These are phyloP conservation scores for Termitomyces sp. DNA, from an alignment of 768 basidiomycete genomes.

Conservation along the genomic window DNA sequence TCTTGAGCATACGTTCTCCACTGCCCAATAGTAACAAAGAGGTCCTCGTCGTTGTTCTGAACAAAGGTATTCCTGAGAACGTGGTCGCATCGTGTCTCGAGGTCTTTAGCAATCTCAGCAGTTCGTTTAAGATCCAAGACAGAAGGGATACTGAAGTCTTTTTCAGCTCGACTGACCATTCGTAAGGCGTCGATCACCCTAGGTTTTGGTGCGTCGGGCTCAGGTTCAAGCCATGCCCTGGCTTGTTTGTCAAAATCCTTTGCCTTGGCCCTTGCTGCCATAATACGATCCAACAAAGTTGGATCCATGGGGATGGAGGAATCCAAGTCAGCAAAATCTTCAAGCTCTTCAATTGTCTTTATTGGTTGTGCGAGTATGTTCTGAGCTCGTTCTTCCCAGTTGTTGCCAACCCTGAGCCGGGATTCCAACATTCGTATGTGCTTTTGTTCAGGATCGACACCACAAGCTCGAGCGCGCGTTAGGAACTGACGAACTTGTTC, in stretches of 20 bases:
- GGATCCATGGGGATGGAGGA: constrained; percentile 67
- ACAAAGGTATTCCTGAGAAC: constrained; percentile 62
- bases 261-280: constrained; percentile 63
- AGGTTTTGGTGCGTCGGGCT: constrained; percentile 52
- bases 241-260: constrained; percentile 81
- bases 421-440: constrained; percentile 61
- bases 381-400: constrained; percentile 76
- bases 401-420: constrained; percentile 63
- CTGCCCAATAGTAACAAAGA: constrained; percentile 68
- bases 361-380: constrained; percentile 62
- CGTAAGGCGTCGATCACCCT: constrained; percentile 66
- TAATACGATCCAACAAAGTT: constrained; percentile 61
- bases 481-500: constrained; percentile 77
- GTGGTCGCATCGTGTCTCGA: constrained; percentile 72
- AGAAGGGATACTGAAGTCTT: constrained; percentile 70
- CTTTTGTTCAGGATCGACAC: constrained; percentile 60
- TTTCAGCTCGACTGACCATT: constrained; percentile 68
- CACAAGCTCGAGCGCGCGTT: constrained; percentile 65
- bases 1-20: constrained; percentile 74
- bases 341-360: constrained; percentile 75
- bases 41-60: constrained; percentile 52
- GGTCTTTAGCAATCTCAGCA: constrained; percentile 74
- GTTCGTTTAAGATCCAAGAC: constrained; percentile 64
- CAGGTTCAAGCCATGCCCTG: constrained; percentile 62
- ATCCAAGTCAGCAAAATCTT: constrained; percentile 66